These are phyloP conservation scores for Ogataea nitratoaversa DNA, from an alignment of 805 yeast species.

Conservation along the genomic window DNA sequence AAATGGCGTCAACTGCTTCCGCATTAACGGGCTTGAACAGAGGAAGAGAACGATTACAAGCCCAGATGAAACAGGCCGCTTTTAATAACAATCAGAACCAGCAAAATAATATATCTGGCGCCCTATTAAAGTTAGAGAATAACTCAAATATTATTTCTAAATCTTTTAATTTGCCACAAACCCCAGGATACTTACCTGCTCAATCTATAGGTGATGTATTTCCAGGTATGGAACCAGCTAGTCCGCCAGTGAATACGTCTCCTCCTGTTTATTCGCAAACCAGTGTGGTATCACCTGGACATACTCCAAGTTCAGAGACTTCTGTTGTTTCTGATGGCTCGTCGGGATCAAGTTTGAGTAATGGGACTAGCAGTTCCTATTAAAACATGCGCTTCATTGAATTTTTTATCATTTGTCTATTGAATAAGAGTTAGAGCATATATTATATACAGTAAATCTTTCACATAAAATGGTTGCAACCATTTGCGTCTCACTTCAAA, in stretches of 20 bases:
- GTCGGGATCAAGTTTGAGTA: not conserved
- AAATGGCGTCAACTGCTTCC: not conserved
- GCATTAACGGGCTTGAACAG: slow-evolving; percentile 14
- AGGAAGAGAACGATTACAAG: slow-evolving; percentile 19
- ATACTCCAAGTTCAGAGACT: not conserved
- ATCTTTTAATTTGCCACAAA: slow-evolving; percentile 14
- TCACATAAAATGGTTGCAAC: too few species aligned
- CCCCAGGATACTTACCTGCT: slow-evolving; percentile 23
- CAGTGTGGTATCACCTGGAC: too few species aligned
- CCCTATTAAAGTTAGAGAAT: slow-evolving; percentile 11
- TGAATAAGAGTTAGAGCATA: too few species aligned
- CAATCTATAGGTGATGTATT: slow-evolving; percentile 20
- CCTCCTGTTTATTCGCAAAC: too few species aligned
- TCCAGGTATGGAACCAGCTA: slow-evolving; percentile 10
- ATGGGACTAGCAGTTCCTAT: not conserved
- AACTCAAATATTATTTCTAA: slow-evolving; percentile 1
- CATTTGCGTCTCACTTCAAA: too few species aligned
- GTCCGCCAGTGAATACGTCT: slow-evolving; percentile 5
- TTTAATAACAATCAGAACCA: slow-evolving; percentile 9
- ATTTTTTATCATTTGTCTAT: too few species aligned
- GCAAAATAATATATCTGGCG: slow-evolving; percentile 11
- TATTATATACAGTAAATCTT: too few species aligned
- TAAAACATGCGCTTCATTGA: not conserved
- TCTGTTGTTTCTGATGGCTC: not conserved
- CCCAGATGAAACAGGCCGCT: slow-evolving; percentile 20